Evolutionary conservation across 257 asterid genomes (phyloP), one percentile per base, ranked within the genome.

Genomic region (Penstemon barbatus): DNA sequence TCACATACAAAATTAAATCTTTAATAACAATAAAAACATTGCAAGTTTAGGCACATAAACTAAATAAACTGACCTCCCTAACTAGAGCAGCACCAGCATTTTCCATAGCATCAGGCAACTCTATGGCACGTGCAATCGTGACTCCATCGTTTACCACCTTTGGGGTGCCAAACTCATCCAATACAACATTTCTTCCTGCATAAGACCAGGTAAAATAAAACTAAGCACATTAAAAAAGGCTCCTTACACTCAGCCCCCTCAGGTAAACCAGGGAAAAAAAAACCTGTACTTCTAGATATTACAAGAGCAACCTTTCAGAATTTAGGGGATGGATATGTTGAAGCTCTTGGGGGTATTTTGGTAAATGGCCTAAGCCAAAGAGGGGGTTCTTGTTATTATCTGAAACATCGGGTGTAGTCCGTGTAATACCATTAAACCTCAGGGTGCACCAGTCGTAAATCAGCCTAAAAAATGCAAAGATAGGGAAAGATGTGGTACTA

Each of bases 71-170:
- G 63, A 88, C 99, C 99, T 93, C 99, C 76, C 99, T 88, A 75
- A 93, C 90, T 70, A 90, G 78, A 49, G 96, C 90, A 61, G 97
- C 99, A 52, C 99, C 99, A 25, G 97, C 99, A 68, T 93, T 93
- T 74, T 93, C 99, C 99, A 88, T 93, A 1, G 97, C 83, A 75
- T 93, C 87, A 63, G 96, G 83, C 76, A 93, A 75, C 79, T 93
- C 99, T 2, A 93, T 90, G 40, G 96, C 99, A 39, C 97, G 79
- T 25, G 96, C 99, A 69, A 93, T 93, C 46, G 97, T 90, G 38
- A 90, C 96, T 1, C 99, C 97, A 61, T 88, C 95, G 53, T 90
- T 88, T 49, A 90, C 96, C 62, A 90, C 99, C 86, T 86, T 90
- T 5, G 97, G 97, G 68, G 90, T 40, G 2, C 99, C 99, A 66